Percentiles rank a stretch among this genome's conserved stretches.
Conservation (phyloP, 2,329 filamentous ascomycete genomes). For the Fusarium tuaranense region DNA sequence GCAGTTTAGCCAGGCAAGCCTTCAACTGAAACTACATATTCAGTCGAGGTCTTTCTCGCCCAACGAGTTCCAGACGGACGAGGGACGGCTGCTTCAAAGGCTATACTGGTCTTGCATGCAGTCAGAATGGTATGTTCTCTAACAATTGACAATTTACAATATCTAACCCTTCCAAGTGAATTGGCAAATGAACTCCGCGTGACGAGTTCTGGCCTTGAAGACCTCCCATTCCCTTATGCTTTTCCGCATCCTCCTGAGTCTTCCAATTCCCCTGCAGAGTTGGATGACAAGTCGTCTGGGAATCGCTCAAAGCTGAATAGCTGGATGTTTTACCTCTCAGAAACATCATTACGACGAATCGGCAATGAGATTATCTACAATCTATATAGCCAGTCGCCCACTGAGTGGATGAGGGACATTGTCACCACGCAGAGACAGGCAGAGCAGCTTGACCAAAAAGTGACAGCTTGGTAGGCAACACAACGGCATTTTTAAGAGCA, state of each 20-base stretch:
- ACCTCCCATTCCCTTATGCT: not conserved
- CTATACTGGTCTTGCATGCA: not conserved
- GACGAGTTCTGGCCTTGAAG: not conserved
- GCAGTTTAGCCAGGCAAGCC: not conserved
- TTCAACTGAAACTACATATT: not conserved
- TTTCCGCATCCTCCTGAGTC: not conserved
- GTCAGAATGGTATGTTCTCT: not conserved
- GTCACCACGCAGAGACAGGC: not conserved
- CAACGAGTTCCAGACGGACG: not conserved
- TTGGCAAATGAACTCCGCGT: not conserved
- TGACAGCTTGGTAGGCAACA: not conserved
- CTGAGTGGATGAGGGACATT: not conserved
- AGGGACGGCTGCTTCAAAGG: not conserved
- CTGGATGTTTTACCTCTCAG: not conserved
- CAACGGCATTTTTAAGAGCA: not conserved
- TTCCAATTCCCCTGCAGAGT: not conserved
- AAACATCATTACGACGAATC: not conserved
- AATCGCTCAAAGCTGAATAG: not conserved
- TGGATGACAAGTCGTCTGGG: not conserved
- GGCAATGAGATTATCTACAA: not conserved
- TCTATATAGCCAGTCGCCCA: not conserved
- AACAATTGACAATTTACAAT: too few relatives aligned
- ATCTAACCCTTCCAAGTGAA: not conserved
- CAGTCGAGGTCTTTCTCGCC: not conserved
- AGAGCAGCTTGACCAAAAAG: not conserved